Percentiles rank a stretch among this genome's conserved stretches.
phyloP scores from a whole-genome alignment of 73 alveolate species.

The Paramecium bursaria region DNA sequence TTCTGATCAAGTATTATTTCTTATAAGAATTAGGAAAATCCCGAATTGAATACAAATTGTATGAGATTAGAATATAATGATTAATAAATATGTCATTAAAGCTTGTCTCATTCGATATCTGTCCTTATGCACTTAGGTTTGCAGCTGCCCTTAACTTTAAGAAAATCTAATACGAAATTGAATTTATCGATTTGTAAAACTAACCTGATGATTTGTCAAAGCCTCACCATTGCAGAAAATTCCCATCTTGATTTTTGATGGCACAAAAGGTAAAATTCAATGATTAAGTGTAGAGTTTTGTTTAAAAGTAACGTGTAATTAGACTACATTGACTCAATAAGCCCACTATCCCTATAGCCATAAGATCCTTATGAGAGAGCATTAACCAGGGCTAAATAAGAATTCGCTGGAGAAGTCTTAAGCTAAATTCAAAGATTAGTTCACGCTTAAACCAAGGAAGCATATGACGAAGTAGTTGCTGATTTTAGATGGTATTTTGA shows the following conservation, averaged over 20 bases:
- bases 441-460: neutral
- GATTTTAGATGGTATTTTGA: constrained; percentile 49
- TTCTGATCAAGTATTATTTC: no score
- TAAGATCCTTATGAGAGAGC: constrained; percentile 19
- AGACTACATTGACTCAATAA: constrained; percentile 22
- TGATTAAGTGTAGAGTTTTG: neutral
- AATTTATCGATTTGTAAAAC: constrained; percentile 15
- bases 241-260: constrained; percentile 28
- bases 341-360: neutral
- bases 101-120: constrained; percentile 18
- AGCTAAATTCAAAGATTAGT: neutral
- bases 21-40: no score
- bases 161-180: neutral
- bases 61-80: no score
- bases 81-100: constrained; percentile 8
- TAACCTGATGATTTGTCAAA: constrained; percentile 46
- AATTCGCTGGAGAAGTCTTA: constrained; percentile 36
- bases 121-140: constrained; percentile 51
- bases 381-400: constrained; percentile 14
- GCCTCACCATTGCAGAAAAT: constrained; percentile 45
- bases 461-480: neutral
- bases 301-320: neutral
- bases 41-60: no score
- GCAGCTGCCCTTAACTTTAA: constrained; percentile 21
- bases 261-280: no score